Conservation (phyloP, 2,329 filamentous ascomycete genomes). For the Neonectria hederae region DNA sequence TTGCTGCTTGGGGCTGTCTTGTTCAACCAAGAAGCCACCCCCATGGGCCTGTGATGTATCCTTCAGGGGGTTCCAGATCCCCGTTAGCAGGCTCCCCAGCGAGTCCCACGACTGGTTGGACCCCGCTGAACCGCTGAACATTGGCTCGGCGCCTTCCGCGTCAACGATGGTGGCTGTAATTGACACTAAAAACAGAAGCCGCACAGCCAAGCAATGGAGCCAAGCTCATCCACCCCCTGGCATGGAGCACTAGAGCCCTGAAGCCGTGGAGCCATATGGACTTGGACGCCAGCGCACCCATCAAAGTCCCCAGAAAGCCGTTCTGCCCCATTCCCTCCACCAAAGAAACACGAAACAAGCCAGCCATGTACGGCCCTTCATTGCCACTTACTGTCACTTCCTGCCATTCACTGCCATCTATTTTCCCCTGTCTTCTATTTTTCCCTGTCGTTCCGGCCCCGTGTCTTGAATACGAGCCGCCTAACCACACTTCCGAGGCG, state of each 20-base stretch:
- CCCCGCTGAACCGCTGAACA: constrained; percentile 19
- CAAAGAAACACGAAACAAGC: constrained; percentile 17
- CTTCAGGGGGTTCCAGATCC: constrained; percentile 22
- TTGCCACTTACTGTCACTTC: background rate
- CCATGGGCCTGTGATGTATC: constrained; percentile 10
- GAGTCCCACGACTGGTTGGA: background rate
- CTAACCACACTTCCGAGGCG: background rate
- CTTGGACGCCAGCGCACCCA: constrained; percentile 12
- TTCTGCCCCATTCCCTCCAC: constrained; percentile 15
- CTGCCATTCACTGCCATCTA: background rate
- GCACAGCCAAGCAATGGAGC: constrained; percentile 6
- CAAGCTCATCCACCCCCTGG: constrained; percentile 8
- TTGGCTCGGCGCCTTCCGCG: constrained; percentile 29
- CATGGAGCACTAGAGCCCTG: background rate
- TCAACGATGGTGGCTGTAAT: constrained; percentile 30
- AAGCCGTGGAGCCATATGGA: background rate
- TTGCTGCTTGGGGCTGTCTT: constrained; percentile 38
- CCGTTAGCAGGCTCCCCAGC: constrained; percentile 2
- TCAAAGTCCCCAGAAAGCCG: constrained; percentile 3
- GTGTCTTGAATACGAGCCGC: constrained; percentile 6
- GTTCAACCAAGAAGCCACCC: constrained; percentile 25
- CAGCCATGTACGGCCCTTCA: constrained; percentile 4
- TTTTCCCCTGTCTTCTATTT: constrained; percentile 1
- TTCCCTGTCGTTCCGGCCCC: background rate
- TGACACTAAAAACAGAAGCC: constrained; percentile 38